phyloP scores from a whole-genome alignment of 768 basidiomycete species.

The Suillus bovinus region DNA sequence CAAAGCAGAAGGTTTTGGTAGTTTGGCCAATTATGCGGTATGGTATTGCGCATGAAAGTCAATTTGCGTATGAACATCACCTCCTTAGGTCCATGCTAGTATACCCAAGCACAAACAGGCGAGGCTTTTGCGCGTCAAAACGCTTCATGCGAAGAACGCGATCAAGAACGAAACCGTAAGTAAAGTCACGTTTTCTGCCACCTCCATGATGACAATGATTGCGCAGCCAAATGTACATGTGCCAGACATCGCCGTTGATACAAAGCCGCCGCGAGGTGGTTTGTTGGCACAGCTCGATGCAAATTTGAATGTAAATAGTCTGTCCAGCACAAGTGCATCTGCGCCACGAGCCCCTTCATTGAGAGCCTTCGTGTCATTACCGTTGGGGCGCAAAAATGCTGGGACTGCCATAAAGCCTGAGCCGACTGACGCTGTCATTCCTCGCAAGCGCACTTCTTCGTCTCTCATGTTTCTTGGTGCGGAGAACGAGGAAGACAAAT shows the following conservation, averaged over 20 bases:
- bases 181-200: slow-evolving; percentile 1
- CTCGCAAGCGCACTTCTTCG: slow-evolving; percentile 40
- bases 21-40: slow-evolving; percentile 48
- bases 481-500: slow-evolving; percentile 9
- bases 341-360: not conserved
- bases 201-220: not conserved
- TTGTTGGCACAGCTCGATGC: slow-evolving; percentile 12
- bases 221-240: slow-evolving; percentile 9
- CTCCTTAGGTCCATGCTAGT: slow-evolving; percentile 4
- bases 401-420: slow-evolving; percentile 30
- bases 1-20: slow-evolving; percentile 43
- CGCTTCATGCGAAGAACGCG: slow-evolving; percentile 1
- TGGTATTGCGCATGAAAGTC: slow-evolving; percentile 13
- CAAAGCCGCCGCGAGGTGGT: not conserved
- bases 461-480: slow-evolving; percentile 20
- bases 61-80: not conserved
- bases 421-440: slow-evolving; percentile 29
- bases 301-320: not conserved
- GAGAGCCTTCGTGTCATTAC: not conserved
- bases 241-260: not conserved
- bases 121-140: slow-evolving; percentile 28
- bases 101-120: slow-evolving; percentile 27
- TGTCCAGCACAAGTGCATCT: not conserved
- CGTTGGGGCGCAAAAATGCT: slow-evolving; percentile 6
- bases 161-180: slow-evolving; percentile 5